Evolutionary conservation across 148 eudicot species (phyloP).

Genomic region (Polygonum aviculare): DNA sequence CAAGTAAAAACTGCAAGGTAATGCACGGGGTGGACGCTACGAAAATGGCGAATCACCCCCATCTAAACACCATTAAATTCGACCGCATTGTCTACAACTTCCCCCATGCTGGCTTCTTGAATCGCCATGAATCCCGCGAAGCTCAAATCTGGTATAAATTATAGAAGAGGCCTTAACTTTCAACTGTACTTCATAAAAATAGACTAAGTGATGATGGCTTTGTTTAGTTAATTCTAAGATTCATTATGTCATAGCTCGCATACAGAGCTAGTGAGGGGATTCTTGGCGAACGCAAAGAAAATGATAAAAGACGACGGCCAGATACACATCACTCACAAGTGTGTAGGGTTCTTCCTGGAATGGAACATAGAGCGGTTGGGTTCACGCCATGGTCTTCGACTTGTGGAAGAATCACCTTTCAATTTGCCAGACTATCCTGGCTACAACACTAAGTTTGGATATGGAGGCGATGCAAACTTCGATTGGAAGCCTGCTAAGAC

Average conservation of each 20-base stretch:
- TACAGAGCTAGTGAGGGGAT: slow-evolving; percentile 14
- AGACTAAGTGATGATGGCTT: too few relatives aligned
- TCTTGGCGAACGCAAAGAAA: slow-evolving; percentile 19
- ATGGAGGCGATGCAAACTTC: slow-evolving; percentile 19
- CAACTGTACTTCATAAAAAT: neutral
- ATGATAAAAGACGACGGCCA: slow-evolving; percentile 18
- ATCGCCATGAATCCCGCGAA: too few relatives aligned
- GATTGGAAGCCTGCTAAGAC: slow-evolving; percentile 21
- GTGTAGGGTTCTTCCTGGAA: neutral
- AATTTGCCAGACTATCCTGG: slow-evolving; percentile 11
- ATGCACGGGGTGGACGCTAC: too few relatives aligned
- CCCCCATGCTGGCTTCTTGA: too few relatives aligned
- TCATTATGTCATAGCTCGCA: neutral
- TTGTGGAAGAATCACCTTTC: slow-evolving; percentile 11
- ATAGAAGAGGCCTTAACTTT: neutral
- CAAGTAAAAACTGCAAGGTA: too few relatives aligned
- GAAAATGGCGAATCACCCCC: too few relatives aligned
- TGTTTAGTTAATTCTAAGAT: neutral
- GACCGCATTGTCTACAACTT: too few relatives aligned
- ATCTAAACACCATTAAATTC: too few relatives aligned
- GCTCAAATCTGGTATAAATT: neutral
- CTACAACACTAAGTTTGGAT: slow-evolving; percentile 21
- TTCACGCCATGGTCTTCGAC: neutral
- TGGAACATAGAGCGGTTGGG: slow-evolving; percentile 22
- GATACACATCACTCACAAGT: slow-evolving; percentile 22